phyloP scores from a whole-genome alignment of 768 basidiomycete genomes.

The Galerina marginata region DNA sequence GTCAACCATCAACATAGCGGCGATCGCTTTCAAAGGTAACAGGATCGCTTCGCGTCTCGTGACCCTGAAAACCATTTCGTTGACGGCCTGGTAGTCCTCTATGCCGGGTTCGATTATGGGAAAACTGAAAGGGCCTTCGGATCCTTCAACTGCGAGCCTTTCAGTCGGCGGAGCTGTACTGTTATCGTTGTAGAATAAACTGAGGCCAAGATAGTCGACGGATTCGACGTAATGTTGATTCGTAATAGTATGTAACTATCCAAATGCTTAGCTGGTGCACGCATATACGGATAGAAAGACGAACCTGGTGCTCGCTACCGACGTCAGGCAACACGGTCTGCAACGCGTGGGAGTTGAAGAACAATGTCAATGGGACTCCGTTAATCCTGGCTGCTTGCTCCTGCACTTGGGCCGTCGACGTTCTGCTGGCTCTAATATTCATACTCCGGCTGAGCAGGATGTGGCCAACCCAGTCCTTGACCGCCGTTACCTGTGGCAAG shows the following conservation, averaged over 20 bases:
- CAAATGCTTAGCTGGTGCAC: no score
- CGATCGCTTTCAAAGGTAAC: background rate
- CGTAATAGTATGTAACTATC: background rate
- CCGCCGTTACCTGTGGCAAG: background rate
- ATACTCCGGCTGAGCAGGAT: constrained; percentile 1
- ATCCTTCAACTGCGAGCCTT: background rate
- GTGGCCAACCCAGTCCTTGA: constrained; percentile 4
- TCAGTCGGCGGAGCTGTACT: background rate
- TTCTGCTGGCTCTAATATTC: constrained; percentile 6
- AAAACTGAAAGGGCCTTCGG: constrained; percentile 5
- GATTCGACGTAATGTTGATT: background rate
- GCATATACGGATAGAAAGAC: background rate
- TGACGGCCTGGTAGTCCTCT: constrained; percentile 8
- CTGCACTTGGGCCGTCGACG: background rate
- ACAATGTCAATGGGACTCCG: background rate
- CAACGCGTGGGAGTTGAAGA: constrained; percentile 3
- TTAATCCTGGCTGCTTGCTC: background rate
- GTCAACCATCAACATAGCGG: constrained; percentile 8
- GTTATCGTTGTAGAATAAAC: background rate
- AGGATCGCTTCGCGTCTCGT: background rate
- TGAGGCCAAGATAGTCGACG: background rate
- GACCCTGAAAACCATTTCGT: background rate
- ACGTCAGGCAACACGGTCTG: constrained; percentile 2
- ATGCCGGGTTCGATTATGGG: constrained; percentile 4
- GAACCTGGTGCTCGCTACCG: background rate